Percentiles rank a stretch among this genome's conserved stretches.
phyloP scores from a whole-genome alignment of 1,139 yeast genomes.

The Saccharomyces hybrid region DNA sequence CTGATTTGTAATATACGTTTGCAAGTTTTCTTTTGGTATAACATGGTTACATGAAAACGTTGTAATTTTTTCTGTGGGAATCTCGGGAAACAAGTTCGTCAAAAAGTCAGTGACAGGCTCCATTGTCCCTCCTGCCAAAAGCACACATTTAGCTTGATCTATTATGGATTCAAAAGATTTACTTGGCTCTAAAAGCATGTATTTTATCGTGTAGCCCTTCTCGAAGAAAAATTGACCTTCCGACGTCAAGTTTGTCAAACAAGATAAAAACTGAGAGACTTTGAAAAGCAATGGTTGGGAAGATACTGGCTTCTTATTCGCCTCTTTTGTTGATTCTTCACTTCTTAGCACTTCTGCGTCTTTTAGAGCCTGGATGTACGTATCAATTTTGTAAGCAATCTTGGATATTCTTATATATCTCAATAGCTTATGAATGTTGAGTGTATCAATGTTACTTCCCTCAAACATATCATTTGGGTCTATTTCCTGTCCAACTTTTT shows the following conservation, averaged over 20 bases:
- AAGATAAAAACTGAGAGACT: slow-evolving; percentile 54
- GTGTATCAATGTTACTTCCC: slow-evolving; percentile 55
- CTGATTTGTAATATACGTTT: slow-evolving; percentile 47
- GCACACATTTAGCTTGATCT: slow-evolving; percentile 58
- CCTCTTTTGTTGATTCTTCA: slow-evolving; percentile 10
- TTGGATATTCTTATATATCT: slow-evolving; percentile 59
- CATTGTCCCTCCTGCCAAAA: slow-evolving; percentile 95
- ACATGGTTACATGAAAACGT: slow-evolving; percentile 77
- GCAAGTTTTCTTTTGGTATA: slow-evolving; percentile 61
- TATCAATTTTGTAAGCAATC: slow-evolving; percentile 77
- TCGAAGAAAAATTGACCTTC: slow-evolving; percentile 76
- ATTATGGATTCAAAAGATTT: slow-evolving; percentile 60
- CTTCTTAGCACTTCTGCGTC: slow-evolving; percentile 18
- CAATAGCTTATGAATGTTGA: slow-evolving; percentile 65
- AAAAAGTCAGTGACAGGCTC: slow-evolving; percentile 74
- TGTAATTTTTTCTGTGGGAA: slow-evolving; percentile 39
- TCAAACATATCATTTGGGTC: slow-evolving; percentile 45
- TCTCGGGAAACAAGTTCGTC: slow-evolving; percentile 57
- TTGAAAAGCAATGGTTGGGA: slow-evolving; percentile 54
- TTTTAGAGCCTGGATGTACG: slow-evolving; percentile 43
- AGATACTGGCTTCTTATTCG: slow-evolving; percentile 11
- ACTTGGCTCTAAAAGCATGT: slow-evolving; percentile 77
- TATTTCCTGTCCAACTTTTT: slow-evolving; percentile 48
- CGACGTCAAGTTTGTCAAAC: slow-evolving; percentile 63
- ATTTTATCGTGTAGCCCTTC: slow-evolving; percentile 41